Percentiles rank a stretch among this genome's conserved stretches.
phyloP scores from a whole-genome alignment of 2,329 filamentous ascomycete genomes.

The Metarhizium album region DNA sequence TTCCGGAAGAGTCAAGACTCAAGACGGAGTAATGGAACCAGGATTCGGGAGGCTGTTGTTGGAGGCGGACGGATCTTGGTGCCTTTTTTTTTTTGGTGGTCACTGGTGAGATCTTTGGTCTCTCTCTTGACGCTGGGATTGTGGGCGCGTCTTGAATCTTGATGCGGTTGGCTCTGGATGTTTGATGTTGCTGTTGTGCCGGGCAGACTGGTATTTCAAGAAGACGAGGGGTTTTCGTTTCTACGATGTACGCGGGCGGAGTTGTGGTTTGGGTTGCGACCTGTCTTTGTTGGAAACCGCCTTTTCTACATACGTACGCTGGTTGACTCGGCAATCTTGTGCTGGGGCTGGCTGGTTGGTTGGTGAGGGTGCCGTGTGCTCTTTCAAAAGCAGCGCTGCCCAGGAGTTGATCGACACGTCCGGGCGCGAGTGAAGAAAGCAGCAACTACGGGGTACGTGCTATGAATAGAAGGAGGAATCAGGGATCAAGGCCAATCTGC shows the following conservation, averaged over 20 bases:
- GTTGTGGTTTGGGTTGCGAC: neutral
- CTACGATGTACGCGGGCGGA: neutral
- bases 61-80: neutral
- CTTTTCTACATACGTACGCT: neutral
- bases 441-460: no score
- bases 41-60: no score
- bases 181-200: neutral
- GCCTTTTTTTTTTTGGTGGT: neutral
- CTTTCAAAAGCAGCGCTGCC: neutral
- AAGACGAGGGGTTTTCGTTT: neutral
- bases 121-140: neutral
- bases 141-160: neutral
- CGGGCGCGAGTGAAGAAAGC: no score
- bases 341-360: neutral
- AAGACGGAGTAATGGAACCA: no score
- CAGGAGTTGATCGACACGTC: no score
- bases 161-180: neutral
- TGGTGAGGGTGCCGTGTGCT: neutral
- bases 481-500: neutral
- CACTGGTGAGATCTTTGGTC: neutral
- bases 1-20: no score
- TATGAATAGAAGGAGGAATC: neutral
- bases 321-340: neutral
- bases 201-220: neutral
- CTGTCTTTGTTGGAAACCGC: neutral